Evolutionary conservation across 768 basidiomycete species (phyloP), one percentile per base, ranked within the genome.

Genomic region (Leccinum variicolor): DNA sequence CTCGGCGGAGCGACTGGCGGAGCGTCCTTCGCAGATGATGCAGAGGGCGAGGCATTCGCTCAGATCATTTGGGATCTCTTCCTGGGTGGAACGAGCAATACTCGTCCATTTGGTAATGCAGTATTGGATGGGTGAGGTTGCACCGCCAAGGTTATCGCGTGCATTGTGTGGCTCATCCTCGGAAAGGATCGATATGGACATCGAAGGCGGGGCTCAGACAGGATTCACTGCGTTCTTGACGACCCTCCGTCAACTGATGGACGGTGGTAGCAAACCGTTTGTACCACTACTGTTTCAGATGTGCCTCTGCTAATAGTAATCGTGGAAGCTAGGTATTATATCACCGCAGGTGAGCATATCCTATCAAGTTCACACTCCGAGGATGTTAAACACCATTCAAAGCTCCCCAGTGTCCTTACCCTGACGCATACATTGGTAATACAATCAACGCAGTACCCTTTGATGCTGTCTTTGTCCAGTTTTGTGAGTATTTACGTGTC

Each of bases 51-150:
- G 21, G 66, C 75, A 1, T 90, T 87, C 68, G 88, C 84, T 0
- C 78, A 84, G 39, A 84, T 79, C 0, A 83, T 91, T 48, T 91
- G 89, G 89, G 56, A 73, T 46, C 57, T 88, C 51, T 89, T 90
- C 70, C 74, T 91, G 19, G 89, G 87, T 26, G 87, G 87, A 14
- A 74, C 77, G 3, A 84, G 81, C 56, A 69, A 66, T 25, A 87
- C 82, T 3, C 80, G 89, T 55, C 90, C 89, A 0, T 92, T 92
- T 64, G 90, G 89, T 36, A 67, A 56, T 55, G 90, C 87, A 8
- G 78, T 89, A 53, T 77, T 91, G 14, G 89, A 90, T 66, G 89
- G 89, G 88, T 87, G 45, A 46, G 67, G 15, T 17, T 62, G 1
- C 15, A 15, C 31, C 17, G 1, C 53, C 29, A 29, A 4, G 4